A percentile compares a stretch with the other conserved stretches of the same genome.
phyloP scores from a whole-genome alignment of 2,329 filamentous ascomycete genomes.

The Stachybotrys elegans region DNA sequence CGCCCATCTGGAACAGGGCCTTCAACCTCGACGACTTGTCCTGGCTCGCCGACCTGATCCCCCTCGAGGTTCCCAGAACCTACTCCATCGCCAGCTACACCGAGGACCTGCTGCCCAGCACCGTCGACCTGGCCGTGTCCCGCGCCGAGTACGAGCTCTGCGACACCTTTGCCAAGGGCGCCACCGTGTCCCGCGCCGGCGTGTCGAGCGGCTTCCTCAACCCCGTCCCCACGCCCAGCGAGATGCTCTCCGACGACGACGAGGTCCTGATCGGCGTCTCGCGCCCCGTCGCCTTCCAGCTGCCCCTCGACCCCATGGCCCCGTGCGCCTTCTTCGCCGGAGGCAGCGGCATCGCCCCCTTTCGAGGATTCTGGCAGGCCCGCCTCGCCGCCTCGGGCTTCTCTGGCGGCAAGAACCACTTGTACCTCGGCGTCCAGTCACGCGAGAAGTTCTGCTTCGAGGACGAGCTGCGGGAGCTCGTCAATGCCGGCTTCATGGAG shows the following conservation, averaged over 20 bases:
- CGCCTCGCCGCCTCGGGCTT: constrained; percentile 26
- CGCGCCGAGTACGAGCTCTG: constrained; percentile 45
- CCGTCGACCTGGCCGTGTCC: constrained; percentile 46
- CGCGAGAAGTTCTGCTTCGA: constrained; percentile 36
- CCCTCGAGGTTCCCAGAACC: constrained; percentile 45
- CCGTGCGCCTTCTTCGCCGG: constrained; percentile 50
- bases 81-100: constrained; percentile 49
- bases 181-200: constrained; percentile 32
- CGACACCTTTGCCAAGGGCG: constrained; percentile 30
- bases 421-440: constrained; percentile 48
- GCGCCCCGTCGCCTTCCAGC: constrained; percentile 44
- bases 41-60: constrained; percentile 42
- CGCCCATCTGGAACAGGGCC: constrained; percentile 44
- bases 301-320: constrained; percentile 43
- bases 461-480: constrained; percentile 14
- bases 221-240: constrained; percentile 26
- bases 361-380: constrained; percentile 49
- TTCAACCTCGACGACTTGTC: constrained; percentile 39
- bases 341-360: constrained; percentile 48
- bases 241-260: constrained; percentile 36
- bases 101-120: constrained; percentile 44
- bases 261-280: constrained; percentile 48
- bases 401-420: constrained; percentile 37
- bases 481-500: constrained; percentile 44
- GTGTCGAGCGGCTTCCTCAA: constrained; percentile 53